Conservation (phyloP, 345 rosid species). For the Salix koriyanagi region DNA sequence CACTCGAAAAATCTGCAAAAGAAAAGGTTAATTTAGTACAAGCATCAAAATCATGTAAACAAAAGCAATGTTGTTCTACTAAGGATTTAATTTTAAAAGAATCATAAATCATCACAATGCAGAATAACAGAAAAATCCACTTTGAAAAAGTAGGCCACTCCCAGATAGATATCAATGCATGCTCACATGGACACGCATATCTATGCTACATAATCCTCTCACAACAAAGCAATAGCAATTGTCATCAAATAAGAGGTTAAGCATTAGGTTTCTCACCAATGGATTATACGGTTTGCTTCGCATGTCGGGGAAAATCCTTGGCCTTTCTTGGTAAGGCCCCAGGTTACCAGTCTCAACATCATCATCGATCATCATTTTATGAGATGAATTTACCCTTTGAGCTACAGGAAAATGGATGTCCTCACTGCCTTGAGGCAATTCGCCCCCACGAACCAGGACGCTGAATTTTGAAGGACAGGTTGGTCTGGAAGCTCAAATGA, state of each 20-base stretch:
- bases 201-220: neutral
- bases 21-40: neutral
- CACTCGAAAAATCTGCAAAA: slow-evolving; percentile 73
- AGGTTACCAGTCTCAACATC: slow-evolving; percentile 74
- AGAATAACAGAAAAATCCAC: neutral
- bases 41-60: neutral
- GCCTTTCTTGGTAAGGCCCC: slow-evolving; percentile 72
- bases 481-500: neutral
- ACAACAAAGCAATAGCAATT: neutral
- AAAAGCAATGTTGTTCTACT: neutral
- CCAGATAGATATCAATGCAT: neutral
- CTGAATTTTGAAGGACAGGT: slow-evolving; percentile 28
- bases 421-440: slow-evolving; percentile 40
- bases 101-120: neutral
- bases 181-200: neutral
- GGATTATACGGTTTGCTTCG: slow-evolving; percentile 75
- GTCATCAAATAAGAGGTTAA: neutral
- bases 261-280: slow-evolving; percentile 38
- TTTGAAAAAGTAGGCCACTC: neutral
- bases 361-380: slow-evolving; percentile 77
- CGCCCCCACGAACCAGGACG: slow-evolving; percentile 44
- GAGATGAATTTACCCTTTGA: slow-evolving; percentile 49
- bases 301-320: slow-evolving; percentile 87
- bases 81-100: neutral
- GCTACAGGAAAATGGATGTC: slow-evolving; percentile 27